Evolutionary conservation across 495 filamentous ascomycete genomes (phyloP), one percentile per base, ranked within the genome.

Genomic region (Aspergillus hancockii): DNA sequence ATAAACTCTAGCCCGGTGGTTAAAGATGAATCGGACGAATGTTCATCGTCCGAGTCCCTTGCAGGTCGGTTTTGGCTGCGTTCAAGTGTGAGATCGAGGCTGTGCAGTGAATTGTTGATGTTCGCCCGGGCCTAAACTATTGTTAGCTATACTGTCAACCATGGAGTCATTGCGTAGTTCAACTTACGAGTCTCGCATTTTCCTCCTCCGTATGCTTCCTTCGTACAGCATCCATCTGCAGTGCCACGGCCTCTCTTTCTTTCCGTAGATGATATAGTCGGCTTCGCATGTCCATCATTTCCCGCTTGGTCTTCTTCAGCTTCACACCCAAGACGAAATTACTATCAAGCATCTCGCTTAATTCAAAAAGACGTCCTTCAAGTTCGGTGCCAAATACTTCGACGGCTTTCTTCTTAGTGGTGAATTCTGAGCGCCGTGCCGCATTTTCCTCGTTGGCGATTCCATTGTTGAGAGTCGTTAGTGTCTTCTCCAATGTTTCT

Each of bases 321-420:
- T 88, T 80, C 56, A 84, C 82, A 22, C 80, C 79, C 30, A 91
- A 79, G 25, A 83, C 77, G 55, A 88, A 83, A 45, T 84, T 82
- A 55, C 83, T 86, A 58, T 91, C 88, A 0, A 90, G 79, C 47
- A 83, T 67, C 58, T 75, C 72, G 52, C 75, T 77, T 45, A 74
- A 53, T 22, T 73, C 84, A 57, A 89, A 71, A 32, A 90, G 71
- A 19, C 85, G 76, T n/a, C 79, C 81, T 43, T 87, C 80, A 55
- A 91, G 68, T 62, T 90, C 88, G n/a, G 79, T 74, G 49, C 81
- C 81, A 63, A 88, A 92, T n/a, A 82, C 81, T 52, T 90, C 85
- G 5, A 92, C 75, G 4, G 84, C 83, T 57, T 83, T 81, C 47
- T 78, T 75, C 67, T 88, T 89, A 30, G 81, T 83, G 45, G 76